Conservation (phyloP, 106 monocot genomes). For the Xerophyta viscosa region DNA sequence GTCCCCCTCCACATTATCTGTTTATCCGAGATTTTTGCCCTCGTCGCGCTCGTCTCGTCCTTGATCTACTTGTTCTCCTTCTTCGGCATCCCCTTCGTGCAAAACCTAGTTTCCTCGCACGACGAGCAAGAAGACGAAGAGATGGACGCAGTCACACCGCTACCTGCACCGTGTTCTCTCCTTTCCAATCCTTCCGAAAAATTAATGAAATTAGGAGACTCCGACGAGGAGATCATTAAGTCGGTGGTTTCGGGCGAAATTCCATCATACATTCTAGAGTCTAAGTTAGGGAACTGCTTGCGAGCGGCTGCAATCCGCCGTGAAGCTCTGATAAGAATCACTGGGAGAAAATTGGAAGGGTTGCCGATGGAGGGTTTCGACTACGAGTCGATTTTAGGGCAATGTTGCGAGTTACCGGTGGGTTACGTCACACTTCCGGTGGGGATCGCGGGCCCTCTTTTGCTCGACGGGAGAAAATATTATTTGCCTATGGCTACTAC, state of each 20-base stretch:
- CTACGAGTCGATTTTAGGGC: constrained; percentile 65
- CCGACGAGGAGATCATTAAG: constrained; percentile 36
- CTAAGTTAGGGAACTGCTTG: constrained; percentile 23
- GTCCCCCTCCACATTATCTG: constrained; percentile 66
- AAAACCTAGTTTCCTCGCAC: constrained; percentile 52
- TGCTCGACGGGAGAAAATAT: constrained; percentile 58
- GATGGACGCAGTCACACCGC: not conserved
- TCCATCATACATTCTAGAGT: constrained; percentile 38
- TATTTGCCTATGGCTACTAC: constrained; percentile 94
- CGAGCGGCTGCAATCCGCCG: constrained; percentile 27
- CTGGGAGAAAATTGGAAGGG: constrained; percentile 56
- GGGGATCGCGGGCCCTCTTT: constrained; percentile 72
- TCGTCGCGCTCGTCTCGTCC: constrained; percentile 63
- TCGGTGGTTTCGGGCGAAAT: constrained; percentile 25
- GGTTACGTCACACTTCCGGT: constrained; percentile 80
- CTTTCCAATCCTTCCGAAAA: not conserved
- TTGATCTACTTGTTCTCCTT: constrained; percentile 87
- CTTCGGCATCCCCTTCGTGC: constrained; percentile 89
- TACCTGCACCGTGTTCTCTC: not conserved
- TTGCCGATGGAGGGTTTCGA: constrained; percentile 83
- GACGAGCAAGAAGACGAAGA: constrained; percentile 45
- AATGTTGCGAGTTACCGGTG: constrained; percentile 92
- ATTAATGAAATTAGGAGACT: constrained; percentile 20
- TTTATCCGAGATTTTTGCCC: constrained; percentile 60
- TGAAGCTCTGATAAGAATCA: constrained; percentile 51